phyloP scores from a whole-genome alignment of 495 filamentous ascomycete genomes.

The Hypoxylon crocopeplum region DNA sequence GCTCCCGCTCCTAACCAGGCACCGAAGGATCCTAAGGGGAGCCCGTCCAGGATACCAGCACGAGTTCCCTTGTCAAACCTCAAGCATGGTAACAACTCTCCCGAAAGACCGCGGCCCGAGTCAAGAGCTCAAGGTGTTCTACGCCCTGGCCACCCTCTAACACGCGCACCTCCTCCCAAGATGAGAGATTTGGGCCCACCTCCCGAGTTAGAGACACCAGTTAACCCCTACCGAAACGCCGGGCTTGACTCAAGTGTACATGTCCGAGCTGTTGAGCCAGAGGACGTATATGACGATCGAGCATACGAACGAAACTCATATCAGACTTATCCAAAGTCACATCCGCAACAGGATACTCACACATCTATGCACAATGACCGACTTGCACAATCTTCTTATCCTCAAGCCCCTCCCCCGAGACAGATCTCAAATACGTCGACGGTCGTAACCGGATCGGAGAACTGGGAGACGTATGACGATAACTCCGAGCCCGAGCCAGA shows the following conservation, averaged over 20 bases:
- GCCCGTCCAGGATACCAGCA: slow-evolving; percentile 83
- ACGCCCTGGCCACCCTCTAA: slow-evolving; percentile 53
- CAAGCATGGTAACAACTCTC: slow-evolving; percentile 81
- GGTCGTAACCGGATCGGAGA: slow-evolving; percentile 79
- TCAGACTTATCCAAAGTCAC: slow-evolving; percentile 25
- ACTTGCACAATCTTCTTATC: slow-evolving; percentile 40
- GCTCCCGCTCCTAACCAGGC: slow-evolving; percentile 29
- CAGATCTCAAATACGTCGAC: slow-evolving; percentile 78
- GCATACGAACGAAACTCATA: slow-evolving; percentile 32
- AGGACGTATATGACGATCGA: slow-evolving; percentile 84
- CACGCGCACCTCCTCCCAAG: slow-evolving; percentile 78
- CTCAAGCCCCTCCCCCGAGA: slow-evolving; percentile 52
- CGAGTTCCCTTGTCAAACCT: slow-evolving; percentile 81
- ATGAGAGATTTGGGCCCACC: slow-evolving; percentile 82
- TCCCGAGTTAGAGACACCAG: slow-evolving; percentile 69
- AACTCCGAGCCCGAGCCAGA: slow-evolving; percentile 76
- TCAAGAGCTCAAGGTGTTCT: slow-evolving; percentile 46
- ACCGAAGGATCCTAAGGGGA: slow-evolving; percentile 47
- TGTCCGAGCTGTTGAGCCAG: slow-evolving; percentile 79
- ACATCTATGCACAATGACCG: slow-evolving; percentile 49
- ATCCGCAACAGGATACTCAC: slow-evolving; percentile 44
- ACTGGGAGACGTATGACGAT: slow-evolving; percentile 94
- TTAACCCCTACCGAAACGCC: slow-evolving; percentile 64
- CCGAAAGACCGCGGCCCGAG: slow-evolving; percentile 68
- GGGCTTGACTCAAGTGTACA: slow-evolving; percentile 70